A percentile compares a stretch with the other conserved stretches of the same genome.
Conservation (phyloP, 1,284 basidiomycete genomes). For the Somion occarium region DNA sequence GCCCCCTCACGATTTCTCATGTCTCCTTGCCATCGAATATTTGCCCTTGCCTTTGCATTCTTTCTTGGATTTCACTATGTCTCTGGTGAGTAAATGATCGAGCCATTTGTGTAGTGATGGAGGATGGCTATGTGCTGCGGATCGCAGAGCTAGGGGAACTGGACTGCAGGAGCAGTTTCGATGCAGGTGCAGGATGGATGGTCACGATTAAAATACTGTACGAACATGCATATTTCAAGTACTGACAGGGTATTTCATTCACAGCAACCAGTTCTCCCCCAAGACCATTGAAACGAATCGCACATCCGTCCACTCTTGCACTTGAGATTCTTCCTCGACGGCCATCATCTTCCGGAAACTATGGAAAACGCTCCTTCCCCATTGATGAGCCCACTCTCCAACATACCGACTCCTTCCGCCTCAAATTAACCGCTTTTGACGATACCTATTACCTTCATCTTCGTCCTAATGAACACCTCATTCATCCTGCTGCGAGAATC, state of each 20-base stretch:
- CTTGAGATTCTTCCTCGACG: constrained; percentile 65
- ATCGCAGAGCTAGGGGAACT: not conserved
- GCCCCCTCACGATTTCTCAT: not conserved
- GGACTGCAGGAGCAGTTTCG: too few species aligned
- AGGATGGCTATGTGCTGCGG: not conserved
- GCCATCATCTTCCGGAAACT: constrained; percentile 26
- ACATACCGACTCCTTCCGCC: constrained; percentile 61
- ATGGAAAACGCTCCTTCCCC: constrained; percentile 30
- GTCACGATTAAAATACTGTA: too few species aligned
- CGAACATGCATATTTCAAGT: too few species aligned
- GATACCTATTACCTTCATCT: constrained; percentile 65
- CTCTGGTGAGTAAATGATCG: constrained; percentile 7
- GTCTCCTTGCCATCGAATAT: constrained; percentile 5
- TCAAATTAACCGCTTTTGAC: constrained; percentile 59
- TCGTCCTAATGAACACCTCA: constrained; percentile 68
- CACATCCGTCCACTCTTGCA: constrained; percentile 52
- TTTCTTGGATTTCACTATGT: constrained; percentile 5
- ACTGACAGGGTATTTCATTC: too few species aligned
- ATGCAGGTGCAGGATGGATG: too few species aligned
- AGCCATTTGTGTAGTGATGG: not conserved
- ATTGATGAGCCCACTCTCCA: constrained; percentile 40
- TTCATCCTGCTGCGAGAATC: constrained; percentile 73
- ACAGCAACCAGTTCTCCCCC: constrained; percentile 49
- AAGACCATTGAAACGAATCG: constrained; percentile 51
- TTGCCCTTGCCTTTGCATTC: constrained; percentile 1